Conservation (phyloP, 306 rosid species). For the Rosa lucieae region DNA sequence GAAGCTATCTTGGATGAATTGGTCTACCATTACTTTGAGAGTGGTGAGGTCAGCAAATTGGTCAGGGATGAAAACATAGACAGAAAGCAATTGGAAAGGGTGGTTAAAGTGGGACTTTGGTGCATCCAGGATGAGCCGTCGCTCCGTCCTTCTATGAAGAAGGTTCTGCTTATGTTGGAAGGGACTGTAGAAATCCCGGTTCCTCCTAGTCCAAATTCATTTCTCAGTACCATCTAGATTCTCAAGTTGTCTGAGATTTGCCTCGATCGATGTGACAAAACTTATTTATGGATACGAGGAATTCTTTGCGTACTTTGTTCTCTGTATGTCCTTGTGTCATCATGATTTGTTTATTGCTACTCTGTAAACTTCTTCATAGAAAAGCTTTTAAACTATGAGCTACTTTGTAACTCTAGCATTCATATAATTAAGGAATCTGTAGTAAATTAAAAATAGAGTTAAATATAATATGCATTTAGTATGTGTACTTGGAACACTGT, state of each 20-base stretch:
- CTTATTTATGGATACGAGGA: neutral
- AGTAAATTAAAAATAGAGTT: no score
- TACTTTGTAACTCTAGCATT: neutral
- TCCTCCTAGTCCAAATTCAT: constrained; percentile 6
- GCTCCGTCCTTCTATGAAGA: constrained; percentile 26
- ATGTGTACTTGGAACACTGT: no score
- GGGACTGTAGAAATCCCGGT: constrained; percentile 18
- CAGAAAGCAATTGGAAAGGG: constrained; percentile 15
- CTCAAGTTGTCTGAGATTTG: neutral
- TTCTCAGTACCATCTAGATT: constrained; percentile 1
- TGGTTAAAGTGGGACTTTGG: constrained; percentile 31
- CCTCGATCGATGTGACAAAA: neutral
- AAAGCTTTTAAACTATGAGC: neutral
- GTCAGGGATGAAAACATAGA: constrained; percentile 9
- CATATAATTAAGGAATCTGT: neutral
- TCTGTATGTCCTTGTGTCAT: neutral
- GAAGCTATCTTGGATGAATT: constrained; percentile 26
- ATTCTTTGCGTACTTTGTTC: neutral
- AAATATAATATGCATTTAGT: no score
- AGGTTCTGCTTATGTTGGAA: constrained; percentile 27
- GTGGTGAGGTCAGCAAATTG: constrained; percentile 16
- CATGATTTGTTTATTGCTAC: neutral
- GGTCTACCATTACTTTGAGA: constrained; percentile 11
- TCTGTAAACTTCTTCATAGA: neutral
- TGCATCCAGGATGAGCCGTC: constrained; percentile 34